Evolutionary conservation across 208 protist genomes (phyloP).

Genomic region (Entamoeba moshkovskii): DNA sequence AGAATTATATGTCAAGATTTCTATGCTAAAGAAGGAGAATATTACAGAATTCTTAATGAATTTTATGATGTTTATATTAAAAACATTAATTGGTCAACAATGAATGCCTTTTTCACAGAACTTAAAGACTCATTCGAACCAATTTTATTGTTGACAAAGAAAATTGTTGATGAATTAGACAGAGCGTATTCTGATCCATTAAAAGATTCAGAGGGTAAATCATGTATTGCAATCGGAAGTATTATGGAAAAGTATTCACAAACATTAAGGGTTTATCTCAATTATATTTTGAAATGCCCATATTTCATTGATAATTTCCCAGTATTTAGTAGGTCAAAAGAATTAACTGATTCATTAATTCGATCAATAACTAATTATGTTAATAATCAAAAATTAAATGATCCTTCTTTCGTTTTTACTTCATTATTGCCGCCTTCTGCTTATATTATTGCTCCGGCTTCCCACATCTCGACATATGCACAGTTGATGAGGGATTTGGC

Average conservation of each 20-base stretch:
- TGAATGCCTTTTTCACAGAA: not conserved
- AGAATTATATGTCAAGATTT: not conserved
- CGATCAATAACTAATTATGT: not conserved
- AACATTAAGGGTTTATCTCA: not conserved
- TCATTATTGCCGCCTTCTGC: not conserved
- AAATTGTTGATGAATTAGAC: not conserved
- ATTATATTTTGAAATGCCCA: not conserved
- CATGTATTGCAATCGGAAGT: not conserved
- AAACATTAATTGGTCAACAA: not conserved
- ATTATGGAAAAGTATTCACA: not conserved
- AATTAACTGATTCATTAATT: not conserved
- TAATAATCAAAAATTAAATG: not conserved
- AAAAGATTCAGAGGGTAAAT: not conserved
- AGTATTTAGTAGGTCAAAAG: not conserved
- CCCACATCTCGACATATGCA: not conserved
- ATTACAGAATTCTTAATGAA: not conserved
- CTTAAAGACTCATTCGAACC: not conserved
- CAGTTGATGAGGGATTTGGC: not conserved
- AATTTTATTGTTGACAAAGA: not conserved
- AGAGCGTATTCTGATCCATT: not conserved
- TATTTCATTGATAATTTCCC: not conserved
- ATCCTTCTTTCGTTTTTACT: not conserved
- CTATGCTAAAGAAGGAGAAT: not conserved
- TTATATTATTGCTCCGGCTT: not conserved
- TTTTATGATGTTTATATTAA: not conserved